Base-by-base conservation (phyloP, 768 basidiomycete genomes). In the Trametes meyenii region DNA sequence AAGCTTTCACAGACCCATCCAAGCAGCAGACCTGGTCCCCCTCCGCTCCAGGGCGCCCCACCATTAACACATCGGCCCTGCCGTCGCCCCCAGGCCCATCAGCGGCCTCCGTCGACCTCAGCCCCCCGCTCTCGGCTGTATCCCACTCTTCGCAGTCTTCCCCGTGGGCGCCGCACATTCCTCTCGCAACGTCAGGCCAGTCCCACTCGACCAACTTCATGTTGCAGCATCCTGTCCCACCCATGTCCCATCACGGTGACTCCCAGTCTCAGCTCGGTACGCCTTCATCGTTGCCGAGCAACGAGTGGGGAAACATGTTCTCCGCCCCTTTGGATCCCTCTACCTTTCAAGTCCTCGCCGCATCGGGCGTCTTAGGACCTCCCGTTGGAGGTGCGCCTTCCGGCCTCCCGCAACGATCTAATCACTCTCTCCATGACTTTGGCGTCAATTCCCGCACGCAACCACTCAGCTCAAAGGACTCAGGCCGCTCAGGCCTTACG, bases 271-370 rank as follows among this genome's bases (percentile, higher is more conserved):
- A 74, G 62, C 64, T 68, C 50, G 67, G 61, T 65, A 42, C 68
- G 40, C 38, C 67, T 26, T 65, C 67, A 53, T 57, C 68, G 23
- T 43, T 61, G 66, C 75, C 62, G 75, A 66, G 59, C 55, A 70
- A 71, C n/a, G 79, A 80, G 36, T 90, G 89, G 89, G 74, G 72
- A 24, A 75, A 78, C 65, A 54, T 88, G 19, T 88, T 88, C 71
- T 77, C 87, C n/a, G 71, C 81, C 3, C 84, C 89, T 2, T 76
- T 89, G 51, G 80, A 86, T 61, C 84, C 86, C 6, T 70, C 80
- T 45, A 75, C 85, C 36, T 89, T 88, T 67, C 82, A 85, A 42
- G 80, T 82, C 38, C 80, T 90, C 44, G 80, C 84, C 13, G 82
- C 87, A 3, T 85, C 84, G 67, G 85, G 83, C 66, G 77, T 84